Base-by-base conservation (phyloP, 805 yeast genomes). In the Lipomyces sp. region DNA sequence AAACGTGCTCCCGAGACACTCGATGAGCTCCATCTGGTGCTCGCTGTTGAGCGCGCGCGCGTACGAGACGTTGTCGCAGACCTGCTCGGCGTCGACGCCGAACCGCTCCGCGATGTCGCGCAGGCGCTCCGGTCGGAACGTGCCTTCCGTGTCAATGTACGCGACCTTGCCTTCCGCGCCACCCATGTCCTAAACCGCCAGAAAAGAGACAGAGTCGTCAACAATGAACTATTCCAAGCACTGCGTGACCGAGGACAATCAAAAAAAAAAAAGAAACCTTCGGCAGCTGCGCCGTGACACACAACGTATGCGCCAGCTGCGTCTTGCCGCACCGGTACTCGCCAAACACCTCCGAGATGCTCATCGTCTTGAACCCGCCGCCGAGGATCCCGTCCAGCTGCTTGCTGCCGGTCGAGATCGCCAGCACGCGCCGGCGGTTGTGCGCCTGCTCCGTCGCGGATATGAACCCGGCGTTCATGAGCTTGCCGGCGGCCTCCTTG, bases 101-200 rank as follows among this genome's bases (percentile, higher is more conserved):
- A 79, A 84, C 49, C 86, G 69, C 56, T 75, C 79, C 1, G 91
- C 88, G 59, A 85, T 84, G 36, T 82, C 77, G 35, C 67, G 69
- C 45, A 79, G 75, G 63, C 83, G 72, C 53, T 82, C 87, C 2
- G 91, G 91, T 50, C 91, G 75, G 58, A 84, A 84, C 1, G 91
- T 84, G 3, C 91, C 91, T 63, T 85, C 91, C 0, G 91, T 84
- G 62, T 85, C 91, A 51, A 84, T 81, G 61, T 80, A 84, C 8
- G 86, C 83, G 24, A 84, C 86, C 67, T 84, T 84, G 0, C 91
- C 91, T 64, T 83, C 90, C 13, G 83, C 89, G 3, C 91, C 91
- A 3, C 90, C 90, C 76, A 81, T 71, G 33, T 76, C 55, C 43
- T 39, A 22, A 11, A 26, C n/a, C 16, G 18, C 37, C 10, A 19